A percentile compares a stretch with the other conserved stretches of the same genome.
These are phyloP conservation scores for Ogataea sp. DNA, from an alignment of 805 yeast genomes.

Conservation along the genomic window DNA sequence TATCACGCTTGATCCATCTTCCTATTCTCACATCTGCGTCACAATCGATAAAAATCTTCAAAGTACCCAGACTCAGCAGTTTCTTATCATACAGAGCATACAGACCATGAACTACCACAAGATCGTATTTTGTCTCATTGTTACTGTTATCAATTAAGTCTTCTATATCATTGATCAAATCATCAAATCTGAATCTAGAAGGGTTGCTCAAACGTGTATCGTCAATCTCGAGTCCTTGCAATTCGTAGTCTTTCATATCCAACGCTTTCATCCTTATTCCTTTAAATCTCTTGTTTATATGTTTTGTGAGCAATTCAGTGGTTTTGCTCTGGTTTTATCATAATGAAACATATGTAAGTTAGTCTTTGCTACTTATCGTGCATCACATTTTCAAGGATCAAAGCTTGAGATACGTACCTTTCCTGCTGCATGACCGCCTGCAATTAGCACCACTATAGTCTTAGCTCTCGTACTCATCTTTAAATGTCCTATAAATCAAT, in stretches of 20 bases:
- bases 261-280: conserved; percentile 12
- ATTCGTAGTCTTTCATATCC: conserved; percentile 15
- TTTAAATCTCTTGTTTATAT: conserved; percentile 13
- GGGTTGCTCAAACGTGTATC: conserved; percentile 21
- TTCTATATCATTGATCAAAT: conserved; percentile 14
- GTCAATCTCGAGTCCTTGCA: not conserved
- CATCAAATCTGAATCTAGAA: conserved; percentile 31
- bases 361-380: no score
- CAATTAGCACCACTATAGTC: conserved; percentile 13
- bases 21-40: conserved; percentile 81
- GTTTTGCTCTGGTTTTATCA: conserved; percentile 20
- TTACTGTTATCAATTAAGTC: conserved; percentile 5
- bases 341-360: not conserved
- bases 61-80: conserved; percentile 46
- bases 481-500: not conserved
- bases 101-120: conserved; percentile 61
- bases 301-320: conserved; percentile 11
- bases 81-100: conserved; percentile 66
- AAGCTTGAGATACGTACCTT: conserved; percentile 15
- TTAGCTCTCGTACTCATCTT: not conserved
- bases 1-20: conserved; percentile 54
- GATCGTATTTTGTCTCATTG: conserved; percentile 8
- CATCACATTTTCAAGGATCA: no score
- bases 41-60: conserved; percentile 71
- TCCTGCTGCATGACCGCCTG: conserved; percentile 29